Evolutionary conservation across 2,329 filamentous ascomycete species (phyloP).

Genomic region (Tolypocladium album): DNA sequence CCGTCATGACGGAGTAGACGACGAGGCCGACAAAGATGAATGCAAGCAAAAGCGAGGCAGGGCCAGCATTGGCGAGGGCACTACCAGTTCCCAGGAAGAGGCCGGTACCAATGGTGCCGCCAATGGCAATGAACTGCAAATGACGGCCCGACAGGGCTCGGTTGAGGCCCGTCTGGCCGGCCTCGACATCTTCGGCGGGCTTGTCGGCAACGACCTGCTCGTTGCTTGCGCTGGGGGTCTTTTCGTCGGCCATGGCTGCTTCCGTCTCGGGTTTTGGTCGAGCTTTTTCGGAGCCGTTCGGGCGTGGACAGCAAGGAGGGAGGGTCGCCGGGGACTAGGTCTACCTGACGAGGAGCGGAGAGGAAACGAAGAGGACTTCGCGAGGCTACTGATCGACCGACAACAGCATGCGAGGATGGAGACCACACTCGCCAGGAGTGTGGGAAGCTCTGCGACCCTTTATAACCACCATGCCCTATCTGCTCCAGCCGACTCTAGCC

Average conservation of each 20-base stretch:
- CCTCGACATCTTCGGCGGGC: conserved; percentile 20
- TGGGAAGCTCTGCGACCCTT: neutral
- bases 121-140: conserved; percentile 39
- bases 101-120: conserved; percentile 61
- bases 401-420: neutral
- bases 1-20: conserved; percentile 65
- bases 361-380: neutral
- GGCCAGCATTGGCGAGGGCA: conserved; percentile 52
- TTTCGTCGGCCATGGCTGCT: conserved; percentile 12
- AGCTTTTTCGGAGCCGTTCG: neutral
- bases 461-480: neutral
- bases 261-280: neutral
- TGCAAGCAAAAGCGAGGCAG: conserved; percentile 55
- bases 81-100: conserved; percentile 59
- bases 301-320: neutral
- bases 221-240: conserved; percentile 15
- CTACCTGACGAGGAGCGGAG: neutral
- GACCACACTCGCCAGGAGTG: neutral
- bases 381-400: neutral
- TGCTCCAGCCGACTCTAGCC: neutral
- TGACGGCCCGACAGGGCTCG: conserved; percentile 27
- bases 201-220: conserved; percentile 10
- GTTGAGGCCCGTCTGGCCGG: conserved; percentile 22
- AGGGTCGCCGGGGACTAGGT: neutral
- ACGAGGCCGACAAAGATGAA: conserved; percentile 61